These are phyloP conservation scores for Knufia fluminis DNA, from an alignment of 2,329 filamentous ascomycete species.

Conservation along the genomic window DNA sequence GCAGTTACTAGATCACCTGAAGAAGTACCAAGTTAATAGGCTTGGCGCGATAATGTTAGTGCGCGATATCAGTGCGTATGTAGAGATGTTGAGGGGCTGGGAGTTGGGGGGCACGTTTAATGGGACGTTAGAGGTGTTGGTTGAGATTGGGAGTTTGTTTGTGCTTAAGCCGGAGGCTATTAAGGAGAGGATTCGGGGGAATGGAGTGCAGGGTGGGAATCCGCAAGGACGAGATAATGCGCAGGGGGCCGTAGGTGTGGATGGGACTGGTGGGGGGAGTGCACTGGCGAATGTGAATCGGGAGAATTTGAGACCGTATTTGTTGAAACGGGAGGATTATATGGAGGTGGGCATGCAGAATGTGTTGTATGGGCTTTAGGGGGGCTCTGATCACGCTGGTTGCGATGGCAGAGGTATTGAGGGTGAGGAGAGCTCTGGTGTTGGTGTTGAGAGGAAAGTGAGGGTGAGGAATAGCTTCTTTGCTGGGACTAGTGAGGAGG, in stretches of 20 bases:
- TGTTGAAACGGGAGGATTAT: slow-evolving; percentile 75
- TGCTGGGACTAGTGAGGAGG: not conserved
- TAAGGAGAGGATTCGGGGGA: slow-evolving; percentile 48
- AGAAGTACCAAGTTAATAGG: slow-evolving; percentile 85
- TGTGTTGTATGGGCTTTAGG: slow-evolving; percentile 58
- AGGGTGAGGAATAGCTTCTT: not conserved
- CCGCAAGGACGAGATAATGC: slow-evolving; percentile 23
- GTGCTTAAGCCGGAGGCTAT: slow-evolving; percentile 79
- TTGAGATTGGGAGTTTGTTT: slow-evolving; percentile 91
- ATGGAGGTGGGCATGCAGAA: slow-evolving; percentile 72
- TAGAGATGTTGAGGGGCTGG: slow-evolving; percentile 76
- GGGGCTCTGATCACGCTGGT: not conserved
- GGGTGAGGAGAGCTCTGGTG: too few relatives aligned
- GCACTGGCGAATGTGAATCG: slow-evolving; percentile 40
- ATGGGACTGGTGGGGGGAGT: slow-evolving; percentile 14
- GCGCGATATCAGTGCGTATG: slow-evolving; percentile 92
- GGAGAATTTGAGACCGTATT: slow-evolving; percentile 71
- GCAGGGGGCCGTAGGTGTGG: slow-evolving; percentile 9
- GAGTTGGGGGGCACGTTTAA: slow-evolving; percentile 40
- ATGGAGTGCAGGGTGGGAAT: slow-evolving; percentile 35
- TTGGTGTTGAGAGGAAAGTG: not conserved
- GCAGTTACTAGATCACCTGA: slow-evolving; percentile 84
- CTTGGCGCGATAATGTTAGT: slow-evolving; percentile 91
- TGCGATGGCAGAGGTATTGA: not conserved
- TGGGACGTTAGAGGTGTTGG: slow-evolving; percentile 69